A percentile compares a stretch with the other conserved stretches of the same genome.
Conservation (phyloP, 148 eudicot species). For the Cornus suecica region DNA sequence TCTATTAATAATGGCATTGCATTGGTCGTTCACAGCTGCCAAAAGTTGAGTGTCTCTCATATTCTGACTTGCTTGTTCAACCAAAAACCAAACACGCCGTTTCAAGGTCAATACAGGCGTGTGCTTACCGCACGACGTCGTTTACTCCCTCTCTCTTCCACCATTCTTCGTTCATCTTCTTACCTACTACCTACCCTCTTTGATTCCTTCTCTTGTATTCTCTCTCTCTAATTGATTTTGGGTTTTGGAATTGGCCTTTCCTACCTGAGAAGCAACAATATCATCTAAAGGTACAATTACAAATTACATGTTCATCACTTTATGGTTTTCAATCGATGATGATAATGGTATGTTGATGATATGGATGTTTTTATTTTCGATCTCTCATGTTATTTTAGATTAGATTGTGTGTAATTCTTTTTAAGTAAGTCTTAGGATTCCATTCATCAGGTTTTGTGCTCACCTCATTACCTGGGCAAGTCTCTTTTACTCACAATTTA, state of each 20-base stretch:
- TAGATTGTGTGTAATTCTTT: neutral
- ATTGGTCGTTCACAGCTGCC: constrained; percentile 1
- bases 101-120: constrained; percentile 28
- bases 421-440: neutral
- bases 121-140: constrained; percentile 51
- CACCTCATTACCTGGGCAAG: constrained; percentile 1
- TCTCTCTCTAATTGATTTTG: constrained; percentile 8
- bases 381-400: neutral
- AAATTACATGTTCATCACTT: neutral
- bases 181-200: constrained; percentile 14
- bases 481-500: neutral
- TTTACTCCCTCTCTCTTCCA: constrained; percentile 14
- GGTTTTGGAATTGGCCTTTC: constrained; percentile 9
- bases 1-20: too few relatives aligned
- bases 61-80: neutral
- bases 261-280: neutral
- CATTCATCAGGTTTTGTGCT: neutral
- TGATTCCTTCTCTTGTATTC: constrained; percentile 2
- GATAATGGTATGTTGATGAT: neutral
- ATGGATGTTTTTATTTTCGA: neutral
- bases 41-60: constrained; percentile 1
- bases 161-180: neutral
- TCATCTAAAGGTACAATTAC: constrained; percentile 18
- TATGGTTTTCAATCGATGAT: neutral
- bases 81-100: neutral